These are phyloP conservation scores for Centella asiatica DNA, from an alignment of 129 eudicot genomes.

Conservation along the genomic window DNA sequence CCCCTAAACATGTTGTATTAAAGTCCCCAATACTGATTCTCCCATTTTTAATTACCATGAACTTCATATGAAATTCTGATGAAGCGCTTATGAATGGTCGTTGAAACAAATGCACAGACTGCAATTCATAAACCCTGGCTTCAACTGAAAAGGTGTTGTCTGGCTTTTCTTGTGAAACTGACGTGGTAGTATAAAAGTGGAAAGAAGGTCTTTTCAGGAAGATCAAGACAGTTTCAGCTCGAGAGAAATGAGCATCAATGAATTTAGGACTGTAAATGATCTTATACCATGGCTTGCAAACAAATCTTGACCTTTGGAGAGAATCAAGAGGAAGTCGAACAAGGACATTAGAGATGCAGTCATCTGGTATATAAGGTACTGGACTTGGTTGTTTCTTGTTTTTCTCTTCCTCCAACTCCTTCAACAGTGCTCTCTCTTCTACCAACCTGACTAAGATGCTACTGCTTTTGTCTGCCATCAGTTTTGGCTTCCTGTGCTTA, in stretches of 20 bases:
- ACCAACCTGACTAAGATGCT: conserved; percentile 36
- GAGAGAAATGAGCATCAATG: conserved; percentile 27
- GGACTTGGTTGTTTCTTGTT: conserved; percentile 23
- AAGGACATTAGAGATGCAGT: conserved; percentile 41
- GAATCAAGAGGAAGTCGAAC: conserved; percentile 50
- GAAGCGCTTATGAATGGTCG: conserved; percentile 14
- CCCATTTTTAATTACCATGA: conserved; percentile 27
- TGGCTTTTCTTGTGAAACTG: conserved; percentile 11
- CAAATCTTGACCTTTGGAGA: conserved; percentile 32
- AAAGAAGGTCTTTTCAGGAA: conserved; percentile 11
- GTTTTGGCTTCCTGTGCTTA: conserved; percentile 21
- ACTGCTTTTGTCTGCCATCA: conserved; percentile 13
- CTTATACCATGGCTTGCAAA: conserved; percentile 47
- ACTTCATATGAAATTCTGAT: conserved; percentile 22
- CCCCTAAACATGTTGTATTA: conserved; percentile 36
- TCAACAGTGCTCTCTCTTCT: conserved; percentile 31
- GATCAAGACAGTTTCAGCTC: conserved; percentile 36
- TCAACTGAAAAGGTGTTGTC: conserved; percentile 37
- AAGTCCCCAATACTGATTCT: conserved; percentile 22
- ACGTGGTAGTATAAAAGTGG: conserved; percentile 1
- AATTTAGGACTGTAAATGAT: conserved; percentile 33
- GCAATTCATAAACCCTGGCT: conserved; percentile 20
- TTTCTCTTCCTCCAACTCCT: conserved; percentile 28
- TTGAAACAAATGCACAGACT: conserved; percentile 17
- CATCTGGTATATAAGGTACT: conserved; percentile 36